Percentiles rank a stretch among this genome's conserved stretches.
Conservation (phyloP, 148 eudicot species). For the Silene latifolia region DNA sequence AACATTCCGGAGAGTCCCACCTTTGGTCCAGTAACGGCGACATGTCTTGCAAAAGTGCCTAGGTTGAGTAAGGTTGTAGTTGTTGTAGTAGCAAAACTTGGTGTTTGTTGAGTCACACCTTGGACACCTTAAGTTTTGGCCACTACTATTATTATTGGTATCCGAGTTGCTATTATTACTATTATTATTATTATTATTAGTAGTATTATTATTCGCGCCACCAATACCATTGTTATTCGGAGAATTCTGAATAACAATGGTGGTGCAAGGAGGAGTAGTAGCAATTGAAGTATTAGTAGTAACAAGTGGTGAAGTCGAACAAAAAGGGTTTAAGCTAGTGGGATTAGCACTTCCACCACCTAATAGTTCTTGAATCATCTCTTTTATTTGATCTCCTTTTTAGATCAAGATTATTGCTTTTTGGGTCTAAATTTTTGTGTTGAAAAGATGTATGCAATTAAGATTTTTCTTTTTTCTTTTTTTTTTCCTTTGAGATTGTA, state of each 20-base stretch:
- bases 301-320: conserved; percentile 29
- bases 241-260: conserved; percentile 18
- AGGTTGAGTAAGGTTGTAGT: conserved; percentile 88
- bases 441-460: not conserved
- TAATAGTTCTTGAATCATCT: conserved; percentile 72
- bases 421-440: conserved; percentile 11
- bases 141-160: conserved; percentile 13
- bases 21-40: conserved; percentile 80
- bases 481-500: not conserved
- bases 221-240: conserved; percentile 6
- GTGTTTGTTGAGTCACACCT: conserved; percentile 80
- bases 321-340: conserved; percentile 37
- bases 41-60: conserved; percentile 88
- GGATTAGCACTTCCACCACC: conserved; percentile 40
- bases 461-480: not conserved
- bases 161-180: conserved; percentile 15
- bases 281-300: conserved; percentile 25
- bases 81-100: conserved; percentile 88
- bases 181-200: not conserved
- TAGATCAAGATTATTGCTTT: not conserved
- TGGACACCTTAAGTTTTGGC: conserved; percentile 61
- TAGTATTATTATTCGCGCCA: not conserved
- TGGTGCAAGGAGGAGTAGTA: conserved; percentile 24
- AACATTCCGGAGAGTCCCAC: conserved; percentile 73
- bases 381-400: conserved; percentile 24